Evolutionary conservation across 345 rosid species (phyloP), one percentile per base, ranked within the genome.

Genomic region (Salix viminalis): DNA sequence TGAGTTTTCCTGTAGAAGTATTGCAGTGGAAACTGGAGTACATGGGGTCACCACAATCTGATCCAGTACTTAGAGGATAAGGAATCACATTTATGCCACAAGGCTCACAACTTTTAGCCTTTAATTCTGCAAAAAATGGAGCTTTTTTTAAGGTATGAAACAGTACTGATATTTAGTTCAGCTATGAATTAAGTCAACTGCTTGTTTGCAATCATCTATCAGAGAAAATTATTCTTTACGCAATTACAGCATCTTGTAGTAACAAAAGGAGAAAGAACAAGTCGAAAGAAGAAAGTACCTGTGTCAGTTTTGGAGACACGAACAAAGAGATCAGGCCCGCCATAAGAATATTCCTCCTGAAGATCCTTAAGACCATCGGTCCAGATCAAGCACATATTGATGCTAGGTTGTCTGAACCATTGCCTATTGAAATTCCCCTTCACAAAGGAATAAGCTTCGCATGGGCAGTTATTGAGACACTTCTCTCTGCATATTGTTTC

Each of bases 311-410:
- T 28, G 30, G 30, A 1, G 30, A 28, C 30, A 28, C 30, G 30
- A 1, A 28, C 30, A 28, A 28, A 28, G 30, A 28, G 30, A 28
- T 28, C 30, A 1, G 30, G 30, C 30, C 30, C 52, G 39, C 89
- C 88, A 6, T 80, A 77, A 64, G 52, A 69, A 28, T 82, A 85
- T 28, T 77, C 81, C 46, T 91, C 90, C 73, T 86, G 90, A 41
- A 91, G 80, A 80, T 88, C 87, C 28, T 85, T 81, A 2, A 93
- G 87, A 46, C 80, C 86, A 14, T 87, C 84, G 0, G 75, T 44
- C 94, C 96, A 93, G 80, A 90, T 88, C 89, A 82, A 89, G 84
- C 96, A 93, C 4, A 76, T 65, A 1, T 48, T 12, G 0, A 1
- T 1, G 2, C 1, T n/a, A 8, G 0, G 42, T 15, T 60, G 26